Evolutionary conservation across 2,329 filamentous ascomycete genomes (phyloP), one percentile per base, ranked within the genome.

Genomic region (Fusarium sp.): DNA sequence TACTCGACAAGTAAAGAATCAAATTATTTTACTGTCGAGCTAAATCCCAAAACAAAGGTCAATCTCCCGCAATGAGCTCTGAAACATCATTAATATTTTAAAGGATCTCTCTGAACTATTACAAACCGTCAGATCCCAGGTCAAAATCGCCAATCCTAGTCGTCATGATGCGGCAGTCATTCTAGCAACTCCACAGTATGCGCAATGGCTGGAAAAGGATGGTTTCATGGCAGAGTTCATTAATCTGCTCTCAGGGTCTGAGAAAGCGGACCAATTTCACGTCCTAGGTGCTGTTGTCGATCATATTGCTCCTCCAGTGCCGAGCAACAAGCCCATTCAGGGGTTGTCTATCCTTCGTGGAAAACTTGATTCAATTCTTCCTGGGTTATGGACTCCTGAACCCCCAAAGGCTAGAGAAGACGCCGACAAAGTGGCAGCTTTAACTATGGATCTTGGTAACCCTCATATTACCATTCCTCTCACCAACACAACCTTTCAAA

Each of bases 401-500:
- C 65, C 73, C 6, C 75, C 76, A 22, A 74, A 64, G 53, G 68
- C 74, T 8, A 68, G 54, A 18, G 72, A 76, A n/a, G 76, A 80
- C 29, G 64, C 70, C 8, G 81, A 83, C 22, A 74, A 74, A 16
- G 78, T 81, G 5, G 78, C 84, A 11, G 81, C 81, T 18, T 72
- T 88, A 9, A 82, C 80, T 0, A 81, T 86, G 51, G 65, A 78
- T 20, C 74, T 84, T 18, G 80, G 80, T 10, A 73, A 65, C 45
- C 74, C 76, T 13, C 77, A 79, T 5, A 78, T 86, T 57, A 88
- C 84, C 8, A 62, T 94, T 3, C 92, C 92, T 3, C 81, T 96
- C 27, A 90, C 93, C 43, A 93, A 94, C 74, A 97, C 93, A 0
- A 82, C 94, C 9, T 96, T 96, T 75, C 87, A 90, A 41, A 95